These are phyloP conservation scores for Ophioceras dolichostomum DNA, from an alignment of 2,329 filamentous ascomycete genomes.

Conservation along the genomic window DNA sequence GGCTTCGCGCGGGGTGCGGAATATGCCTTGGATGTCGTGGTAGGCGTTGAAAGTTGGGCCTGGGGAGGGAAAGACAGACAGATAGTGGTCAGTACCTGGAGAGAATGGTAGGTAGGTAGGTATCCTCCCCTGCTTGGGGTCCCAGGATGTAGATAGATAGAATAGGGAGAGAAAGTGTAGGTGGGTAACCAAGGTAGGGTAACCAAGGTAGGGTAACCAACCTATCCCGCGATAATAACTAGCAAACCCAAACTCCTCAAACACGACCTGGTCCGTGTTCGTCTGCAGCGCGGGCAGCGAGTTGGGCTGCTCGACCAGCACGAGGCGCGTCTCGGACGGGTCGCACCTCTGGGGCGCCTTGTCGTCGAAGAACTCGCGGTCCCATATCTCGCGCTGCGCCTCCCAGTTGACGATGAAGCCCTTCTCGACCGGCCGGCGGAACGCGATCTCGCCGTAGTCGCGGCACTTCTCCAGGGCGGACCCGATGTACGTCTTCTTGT, in stretches of 20 bases:
- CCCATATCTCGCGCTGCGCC: constrained; percentile 90
- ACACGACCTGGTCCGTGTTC: constrained; percentile 92
- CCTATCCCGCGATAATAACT: constrained; percentile 71
- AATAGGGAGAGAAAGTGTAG: no score
- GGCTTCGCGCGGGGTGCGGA: constrained; percentile 43
- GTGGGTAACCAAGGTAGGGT: no score
- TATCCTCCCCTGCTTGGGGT: no score
- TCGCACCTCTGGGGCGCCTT: constrained; percentile 55
- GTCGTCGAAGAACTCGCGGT: constrained; percentile 68
- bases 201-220: no score
- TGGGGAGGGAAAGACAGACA: constrained; percentile 19
- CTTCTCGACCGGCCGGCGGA: constrained; percentile 83
- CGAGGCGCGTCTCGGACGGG: constrained; percentile 67
- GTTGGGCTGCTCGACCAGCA: constrained; percentile 81
- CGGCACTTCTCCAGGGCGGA: constrained; percentile 67
- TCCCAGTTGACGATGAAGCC: constrained; percentile 97
- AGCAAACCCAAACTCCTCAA: constrained; percentile 92
- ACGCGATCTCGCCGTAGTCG: constrained; percentile 82
- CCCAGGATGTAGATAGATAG: no score
- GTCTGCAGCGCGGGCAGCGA: constrained; percentile 68
- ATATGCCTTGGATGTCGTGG: constrained; percentile 60
- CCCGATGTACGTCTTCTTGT: constrained; percentile 67
- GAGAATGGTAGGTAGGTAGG: neutral
- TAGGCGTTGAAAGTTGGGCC: constrained; percentile 71
- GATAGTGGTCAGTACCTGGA: neutral